Evolutionary conservation across 2,329 filamentous ascomycete genomes (phyloP).

Genomic region (Thyridium curvatum): DNA sequence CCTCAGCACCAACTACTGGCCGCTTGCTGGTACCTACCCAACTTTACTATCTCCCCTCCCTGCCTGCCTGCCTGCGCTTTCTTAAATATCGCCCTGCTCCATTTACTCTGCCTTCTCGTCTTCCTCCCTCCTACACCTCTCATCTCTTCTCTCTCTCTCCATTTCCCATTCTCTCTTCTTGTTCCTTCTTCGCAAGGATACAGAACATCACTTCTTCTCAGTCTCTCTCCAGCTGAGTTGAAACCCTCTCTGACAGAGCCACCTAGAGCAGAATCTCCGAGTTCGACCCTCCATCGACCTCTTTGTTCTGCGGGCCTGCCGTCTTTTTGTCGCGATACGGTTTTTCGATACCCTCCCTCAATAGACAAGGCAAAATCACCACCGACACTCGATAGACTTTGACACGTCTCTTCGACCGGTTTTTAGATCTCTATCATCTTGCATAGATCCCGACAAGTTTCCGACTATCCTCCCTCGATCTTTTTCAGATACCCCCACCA

Average conservation of each 20-base stretch:
- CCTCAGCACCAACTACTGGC: too few species aligned
- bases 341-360: constrained; percentile 6
- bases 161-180: constrained; percentile 1
- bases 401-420: background rate
- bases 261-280: constrained; percentile 1
- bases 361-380: background rate
- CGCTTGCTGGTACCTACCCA: too few species aligned
- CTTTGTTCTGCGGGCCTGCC: constrained; percentile 2
- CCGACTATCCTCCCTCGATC: background rate
- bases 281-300: constrained; percentile 4
- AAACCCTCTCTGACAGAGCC: background rate
- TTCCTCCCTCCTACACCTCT: background rate
- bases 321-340: constrained; percentile 4
- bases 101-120: constrained; percentile 6
- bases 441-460: background rate
- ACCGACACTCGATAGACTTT: too few species aligned
- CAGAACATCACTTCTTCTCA: background rate
- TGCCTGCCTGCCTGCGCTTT: background rate
- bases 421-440: constrained; percentile 1
- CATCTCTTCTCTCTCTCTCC: constrained; percentile 2
- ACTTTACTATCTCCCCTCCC: constrained; percentile 6
- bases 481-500: background rate
- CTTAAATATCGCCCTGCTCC: constrained; percentile 6
- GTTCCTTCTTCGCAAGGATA: constrained; percentile 1
- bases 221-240: constrained; percentile 1